Percentiles rank a stretch among this genome's conserved stretches.
phyloP scores from a whole-genome alignment of 306 rosid genomes.

The Prosopis cineraria region DNA sequence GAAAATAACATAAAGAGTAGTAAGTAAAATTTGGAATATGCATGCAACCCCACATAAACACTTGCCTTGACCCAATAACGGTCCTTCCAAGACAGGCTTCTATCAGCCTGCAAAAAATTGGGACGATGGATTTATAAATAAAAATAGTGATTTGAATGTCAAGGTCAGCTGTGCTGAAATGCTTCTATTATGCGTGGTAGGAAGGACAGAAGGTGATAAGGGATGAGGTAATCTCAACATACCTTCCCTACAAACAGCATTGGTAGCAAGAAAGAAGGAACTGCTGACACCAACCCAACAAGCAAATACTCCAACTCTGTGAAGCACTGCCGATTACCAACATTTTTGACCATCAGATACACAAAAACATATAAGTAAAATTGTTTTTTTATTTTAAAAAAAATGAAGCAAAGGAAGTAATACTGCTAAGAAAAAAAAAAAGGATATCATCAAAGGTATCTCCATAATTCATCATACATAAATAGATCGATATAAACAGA shows the following conservation, averaged over 20 bases:
- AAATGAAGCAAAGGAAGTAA: not conserved
- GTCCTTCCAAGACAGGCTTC: constrained; percentile 61
- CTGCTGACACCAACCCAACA: constrained; percentile 78
- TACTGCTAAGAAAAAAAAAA: not conserved
- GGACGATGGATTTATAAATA: not conserved
- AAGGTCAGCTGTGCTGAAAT: not conserved
- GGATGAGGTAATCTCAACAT: constrained; percentile 1
- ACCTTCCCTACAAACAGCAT: constrained; percentile 81
- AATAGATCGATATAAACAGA: not conserved
- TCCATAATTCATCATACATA: not conserved
- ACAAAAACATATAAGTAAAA: not conserved
- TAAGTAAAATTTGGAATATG: constrained; percentile 9
- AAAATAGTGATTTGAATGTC: not conserved
- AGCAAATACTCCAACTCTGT: constrained; percentile 91
- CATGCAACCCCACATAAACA: constrained; percentile 37
- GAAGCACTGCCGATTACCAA: constrained; percentile 59
- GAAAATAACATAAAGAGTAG: constrained; percentile 2
- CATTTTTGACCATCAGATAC: not conserved
- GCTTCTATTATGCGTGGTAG: not conserved
- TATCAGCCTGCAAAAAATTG: constrained; percentile 74
- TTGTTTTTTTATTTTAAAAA: not conserved
- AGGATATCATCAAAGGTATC: not conserved
- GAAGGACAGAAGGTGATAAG: not conserved
- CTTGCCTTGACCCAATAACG: constrained; percentile 98
- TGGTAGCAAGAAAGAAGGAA: constrained; percentile 84